Evolutionary conservation across 106 monocot species (phyloP).

Genomic region (Dendrobium catenatum): DNA sequence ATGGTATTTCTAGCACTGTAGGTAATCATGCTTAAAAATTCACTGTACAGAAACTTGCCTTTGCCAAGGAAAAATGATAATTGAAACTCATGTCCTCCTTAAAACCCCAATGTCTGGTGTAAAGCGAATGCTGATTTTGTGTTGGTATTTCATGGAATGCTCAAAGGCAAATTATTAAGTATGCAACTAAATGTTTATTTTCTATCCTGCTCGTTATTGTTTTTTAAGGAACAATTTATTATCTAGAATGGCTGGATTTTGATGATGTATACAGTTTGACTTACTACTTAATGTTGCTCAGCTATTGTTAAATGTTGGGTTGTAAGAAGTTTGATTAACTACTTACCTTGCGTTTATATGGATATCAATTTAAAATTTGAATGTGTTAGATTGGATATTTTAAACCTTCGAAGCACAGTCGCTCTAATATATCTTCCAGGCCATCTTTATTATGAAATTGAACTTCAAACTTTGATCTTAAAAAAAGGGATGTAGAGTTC

Average conservation of each 20-base stretch:
- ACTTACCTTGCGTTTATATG: neutral
- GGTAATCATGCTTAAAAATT: neutral
- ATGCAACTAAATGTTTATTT: neutral
- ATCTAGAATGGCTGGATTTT: neutral
- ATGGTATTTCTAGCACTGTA: neutral
- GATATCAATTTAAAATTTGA: neutral
- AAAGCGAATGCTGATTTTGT: neutral
- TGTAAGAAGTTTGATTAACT: too few species aligned
- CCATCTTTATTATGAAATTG: neutral
- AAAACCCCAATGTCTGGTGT: neutral
- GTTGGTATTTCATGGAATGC: neutral
- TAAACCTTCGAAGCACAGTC: neutral
- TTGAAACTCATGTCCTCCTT: neutral
- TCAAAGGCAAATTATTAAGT: neutral
- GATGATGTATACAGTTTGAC: neutral
- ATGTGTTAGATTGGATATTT: neutral
- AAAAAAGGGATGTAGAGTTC: neutral
- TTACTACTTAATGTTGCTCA: neutral
- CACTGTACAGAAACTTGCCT: neutral
- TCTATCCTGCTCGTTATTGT: neutral
- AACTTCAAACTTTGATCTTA: neutral
- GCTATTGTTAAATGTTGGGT: neutral
- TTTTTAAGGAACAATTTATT: neutral
- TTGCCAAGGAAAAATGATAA: neutral
- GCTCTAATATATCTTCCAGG: neutral